Conservation (phyloP, 2,329 filamentous ascomycete genomes). For the Sordariomycetes sp. region DNA sequence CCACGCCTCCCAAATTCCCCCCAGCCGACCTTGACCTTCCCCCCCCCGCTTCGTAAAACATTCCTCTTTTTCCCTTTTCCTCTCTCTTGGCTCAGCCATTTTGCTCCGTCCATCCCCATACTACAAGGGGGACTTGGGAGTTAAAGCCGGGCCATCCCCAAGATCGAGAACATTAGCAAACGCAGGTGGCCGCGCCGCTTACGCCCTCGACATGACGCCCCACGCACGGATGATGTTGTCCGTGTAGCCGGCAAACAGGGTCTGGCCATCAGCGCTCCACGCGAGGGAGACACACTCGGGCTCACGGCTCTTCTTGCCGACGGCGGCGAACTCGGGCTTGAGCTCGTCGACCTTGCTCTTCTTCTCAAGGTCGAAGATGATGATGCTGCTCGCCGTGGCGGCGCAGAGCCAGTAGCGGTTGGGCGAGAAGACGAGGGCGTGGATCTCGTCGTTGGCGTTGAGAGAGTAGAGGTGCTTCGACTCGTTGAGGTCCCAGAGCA, state of each 20-base stretch:
- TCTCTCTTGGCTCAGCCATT: not conserved
- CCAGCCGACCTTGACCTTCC: not conserved
- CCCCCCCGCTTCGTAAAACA: not conserved
- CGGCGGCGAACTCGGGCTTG: conserved; percentile 86
- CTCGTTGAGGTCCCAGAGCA: conserved; percentile 99
- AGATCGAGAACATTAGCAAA: not conserved
- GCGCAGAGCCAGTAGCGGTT: conserved; percentile 99
- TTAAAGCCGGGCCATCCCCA: too few relatives aligned
- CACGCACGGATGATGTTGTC: conserved; percentile 98
- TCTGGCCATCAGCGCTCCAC: conserved; percentile 98
- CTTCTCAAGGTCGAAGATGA: conserved; percentile 99
- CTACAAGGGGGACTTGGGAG: not conserved
- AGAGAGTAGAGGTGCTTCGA: conserved; percentile 99
- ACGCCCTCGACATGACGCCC: conserved; percentile 94
- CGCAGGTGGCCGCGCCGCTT: conserved; percentile 18
- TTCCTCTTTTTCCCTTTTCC: not conserved
- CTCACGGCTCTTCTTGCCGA: conserved; percentile 98
- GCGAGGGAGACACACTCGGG: conserved; percentile 96
- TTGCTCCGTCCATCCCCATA: not conserved
- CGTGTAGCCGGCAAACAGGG: conserved; percentile 98
- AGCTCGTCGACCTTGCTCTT: conserved; percentile 99
- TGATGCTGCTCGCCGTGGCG: conserved; percentile 93
- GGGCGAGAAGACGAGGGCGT: conserved; percentile 99
- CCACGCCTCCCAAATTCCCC: not conserved
- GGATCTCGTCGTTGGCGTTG: conserved; percentile 97